Evolutionary conservation across 768 basidiomycete genomes (phyloP).

Genomic region (Lentinula guzmanii): DNA sequence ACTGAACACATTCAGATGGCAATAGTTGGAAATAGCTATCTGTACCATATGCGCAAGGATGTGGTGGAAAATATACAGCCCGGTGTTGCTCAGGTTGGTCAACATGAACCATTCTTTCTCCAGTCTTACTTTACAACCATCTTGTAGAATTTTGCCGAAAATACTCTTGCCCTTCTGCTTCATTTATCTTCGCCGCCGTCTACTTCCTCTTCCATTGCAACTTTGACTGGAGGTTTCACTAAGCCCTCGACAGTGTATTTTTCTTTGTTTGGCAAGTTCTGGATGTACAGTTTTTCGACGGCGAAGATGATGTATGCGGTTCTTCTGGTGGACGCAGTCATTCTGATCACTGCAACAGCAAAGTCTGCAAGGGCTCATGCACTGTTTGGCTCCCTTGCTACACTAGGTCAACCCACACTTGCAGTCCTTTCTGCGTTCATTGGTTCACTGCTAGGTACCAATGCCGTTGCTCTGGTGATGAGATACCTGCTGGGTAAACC

Average conservation of each 20-base stretch:
- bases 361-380: background rate
- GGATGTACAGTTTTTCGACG: constrained; percentile 68
- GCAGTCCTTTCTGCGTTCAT: constrained; percentile 43
- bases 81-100: constrained; percentile 29
- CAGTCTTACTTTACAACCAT: no score
- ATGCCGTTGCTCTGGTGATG: constrained; percentile 70
- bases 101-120: background rate
- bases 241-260: constrained; percentile 74
- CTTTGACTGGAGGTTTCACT: constrained; percentile 33
- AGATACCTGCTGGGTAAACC: constrained; percentile 50
- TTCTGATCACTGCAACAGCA: constrained; percentile 14
- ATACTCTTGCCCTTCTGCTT: constrained; percentile 73
- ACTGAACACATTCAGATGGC: constrained; percentile 57
- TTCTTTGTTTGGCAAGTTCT: constrained; percentile 59
- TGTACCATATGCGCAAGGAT: constrained; percentile 90
- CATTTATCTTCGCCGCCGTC: constrained; percentile 76
- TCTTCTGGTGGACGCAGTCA: constrained; percentile 37
- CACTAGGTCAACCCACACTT: constrained; percentile 29
- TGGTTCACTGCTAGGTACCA: constrained; percentile 59
- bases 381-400: background rate
- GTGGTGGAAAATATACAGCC: constrained; percentile 54
- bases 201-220: constrained; percentile 56
- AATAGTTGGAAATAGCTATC: constrained; percentile 84
- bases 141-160: constrained; percentile 83
- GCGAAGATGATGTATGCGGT: constrained; percentile 60